Percentiles rank a stretch among this genome's conserved stretches.
phyloP scores from a whole-genome alignment of 352 stramenopile species.

The Blastocystis sp. region DNA sequence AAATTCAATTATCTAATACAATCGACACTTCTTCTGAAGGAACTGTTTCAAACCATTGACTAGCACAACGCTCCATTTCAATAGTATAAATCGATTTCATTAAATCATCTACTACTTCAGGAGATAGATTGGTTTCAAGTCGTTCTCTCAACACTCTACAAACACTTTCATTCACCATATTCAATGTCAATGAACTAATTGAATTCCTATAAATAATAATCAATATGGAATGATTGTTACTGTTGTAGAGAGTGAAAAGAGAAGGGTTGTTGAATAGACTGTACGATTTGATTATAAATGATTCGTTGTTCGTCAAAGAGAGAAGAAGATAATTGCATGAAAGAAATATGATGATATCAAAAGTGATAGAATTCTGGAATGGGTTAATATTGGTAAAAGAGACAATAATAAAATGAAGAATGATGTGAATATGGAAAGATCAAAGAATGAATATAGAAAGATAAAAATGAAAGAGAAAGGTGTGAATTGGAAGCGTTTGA shows the following conservation, averaged over 20 bases:
- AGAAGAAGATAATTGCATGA: not conserved
- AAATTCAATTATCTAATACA: not conserved
- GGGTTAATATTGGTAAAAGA: not conserved
- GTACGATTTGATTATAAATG: not conserved
- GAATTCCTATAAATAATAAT: not conserved
- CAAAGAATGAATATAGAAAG: not conserved
- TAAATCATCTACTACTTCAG: not conserved
- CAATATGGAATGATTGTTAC: not conserved
- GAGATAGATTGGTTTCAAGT: not conserved
- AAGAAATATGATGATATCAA: not conserved
- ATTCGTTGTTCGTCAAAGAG: not conserved
- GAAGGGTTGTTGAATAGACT: not conserved
- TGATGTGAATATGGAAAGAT: not conserved
- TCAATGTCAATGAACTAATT: not conserved
- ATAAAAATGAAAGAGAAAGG: not conserved
- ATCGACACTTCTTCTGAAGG: not conserved
- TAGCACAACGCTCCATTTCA: not conserved
- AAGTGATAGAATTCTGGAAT: not conserved
- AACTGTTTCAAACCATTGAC: not conserved
- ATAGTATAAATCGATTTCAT: conserved; percentile 3
- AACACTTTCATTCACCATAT: not conserved
- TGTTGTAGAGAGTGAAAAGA: not conserved
- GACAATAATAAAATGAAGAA: not conserved
- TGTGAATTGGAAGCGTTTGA: conserved; percentile 22
- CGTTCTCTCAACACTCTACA: not conserved